Base-by-base conservation (phyloP, 73 alveolate species). In the Paramecium tetraurelia region DNA sequence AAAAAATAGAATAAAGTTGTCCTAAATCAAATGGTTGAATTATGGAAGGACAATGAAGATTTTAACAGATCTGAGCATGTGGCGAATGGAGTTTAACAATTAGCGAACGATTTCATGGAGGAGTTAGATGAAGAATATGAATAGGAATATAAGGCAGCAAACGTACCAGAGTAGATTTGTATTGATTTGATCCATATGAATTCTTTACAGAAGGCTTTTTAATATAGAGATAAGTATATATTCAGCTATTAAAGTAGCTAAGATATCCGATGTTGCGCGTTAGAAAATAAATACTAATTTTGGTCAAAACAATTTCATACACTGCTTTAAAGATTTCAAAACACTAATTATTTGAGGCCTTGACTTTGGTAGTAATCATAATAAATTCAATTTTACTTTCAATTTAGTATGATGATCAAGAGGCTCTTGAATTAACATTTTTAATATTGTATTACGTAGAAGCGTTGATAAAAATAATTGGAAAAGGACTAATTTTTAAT, bases 311-410 rank as follows among this genome's bases (percentile, higher is more conserved):
- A 36, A 41, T 80, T 22, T 80, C 90, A 31, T 40, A 22, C n/a
- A 44, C 24, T 10, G 57, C 72, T 46, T 46, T 24, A 24, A 22
- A 80, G 38, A 27, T 86, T 24, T 36, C 80, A 27, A 59, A 41
- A 44, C 89, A 86, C 20, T 50, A 21, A 33, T 9, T 58, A 18
- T 93, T 93, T 29, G 96, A 93, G 68, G 43, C 40, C 4, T n/a
- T 92, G 21, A 92, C 93, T 16, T 40, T 93, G 11, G 50, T 46
- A 12, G 88, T 93, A 12, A 93, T 93, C 5, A 36, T 93, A 20
- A 36, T 24, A 27, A 97, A 97, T 83, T 93, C 96, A 29, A 84
- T 97, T 21, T 58, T 94, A 8, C 94, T 97, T 21, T 98, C 99
- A 29, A 53, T 53, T 14, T 35, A 94, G 22, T 59, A 58, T n/a